Conservation (phyloP, 2,329 filamentous ascomycete species). For the Saccharata proteae region DNA sequence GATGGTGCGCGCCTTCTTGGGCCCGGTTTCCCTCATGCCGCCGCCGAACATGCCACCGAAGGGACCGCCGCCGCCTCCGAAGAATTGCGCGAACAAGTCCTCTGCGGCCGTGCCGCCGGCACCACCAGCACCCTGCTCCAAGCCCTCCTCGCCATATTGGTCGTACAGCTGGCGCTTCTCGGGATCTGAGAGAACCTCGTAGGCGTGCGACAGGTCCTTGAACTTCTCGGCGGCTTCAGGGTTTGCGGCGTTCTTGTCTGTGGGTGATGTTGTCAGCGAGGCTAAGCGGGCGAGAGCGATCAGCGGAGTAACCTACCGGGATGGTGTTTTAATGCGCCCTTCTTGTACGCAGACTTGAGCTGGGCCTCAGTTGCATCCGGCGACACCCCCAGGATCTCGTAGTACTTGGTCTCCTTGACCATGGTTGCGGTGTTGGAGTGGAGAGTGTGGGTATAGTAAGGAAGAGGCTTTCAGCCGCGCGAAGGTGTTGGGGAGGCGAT, state of each 20-base stretch:
- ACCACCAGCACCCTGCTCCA: constrained; percentile 67
- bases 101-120: constrained; percentile 85
- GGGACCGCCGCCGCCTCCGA: constrained; percentile 57
- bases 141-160: constrained; percentile 92
- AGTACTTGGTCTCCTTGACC: constrained; percentile 70
- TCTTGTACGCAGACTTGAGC: constrained; percentile 84
- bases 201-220: constrained; percentile 93
- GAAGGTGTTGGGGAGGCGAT: constrained; percentile 1
- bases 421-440: constrained; percentile 37
- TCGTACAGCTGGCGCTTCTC: constrained; percentile 91
- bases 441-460: constrained; percentile 2
- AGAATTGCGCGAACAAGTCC: constrained; percentile 95
- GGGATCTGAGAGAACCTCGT: constrained; percentile 84
- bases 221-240: constrained; percentile 92
- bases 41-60: constrained; percentile 56
- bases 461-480: constrained; percentile 6
- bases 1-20: constrained; percentile 87
- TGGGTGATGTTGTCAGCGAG: constrained; percentile 11
- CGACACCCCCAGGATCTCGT: constrained; percentile 67
- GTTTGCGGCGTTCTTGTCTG: constrained; percentile 95
- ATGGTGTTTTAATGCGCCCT: constrained; percentile 70
- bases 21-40: constrained; percentile 68
- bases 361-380: constrained; percentile 72
- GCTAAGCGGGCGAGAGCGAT: constrained; percentile 10
- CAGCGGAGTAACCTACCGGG: constrained; percentile 47